Evolutionary conservation across 2,329 filamentous ascomycete species (phyloP), one percentile per base, ranked within the genome.

Genomic region (Aureobasidium subglaciale): DNA sequence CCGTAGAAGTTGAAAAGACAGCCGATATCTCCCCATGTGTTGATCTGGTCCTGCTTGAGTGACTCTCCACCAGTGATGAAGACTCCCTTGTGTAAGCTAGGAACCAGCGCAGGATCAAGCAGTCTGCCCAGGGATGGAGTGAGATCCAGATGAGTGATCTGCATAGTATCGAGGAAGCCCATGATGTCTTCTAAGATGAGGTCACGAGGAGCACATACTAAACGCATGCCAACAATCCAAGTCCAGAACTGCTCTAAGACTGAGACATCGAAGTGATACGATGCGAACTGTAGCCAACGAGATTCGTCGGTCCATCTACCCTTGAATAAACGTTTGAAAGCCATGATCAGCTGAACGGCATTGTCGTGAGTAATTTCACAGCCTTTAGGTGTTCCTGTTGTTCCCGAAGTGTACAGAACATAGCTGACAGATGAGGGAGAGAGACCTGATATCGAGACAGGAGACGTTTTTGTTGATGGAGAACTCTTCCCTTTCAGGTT

Each of bases 181-280:
- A 86, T 78, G 15, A 96, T 75, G 63, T 96, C 89, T 63, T 93
- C 88, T 30, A 96, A 84, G 1, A 96, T 85, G 1, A 96, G 67
- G 66, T 96, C 90, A 61, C 88, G 81, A 0, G 89, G 87, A 6
- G 88, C 90, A 2, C 88, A 85, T 2, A 92, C 86, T 0, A 96
- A 80, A 4, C 87, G 85, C 24, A 96, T 90, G 1, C 90, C 90
- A 1, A 93, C 87, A 25, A 86, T 90, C 91, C 91, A 96, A 57
- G 86, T 93, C 90, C 90, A 96, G 68, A 92, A 96, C 64, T 96
- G 91, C 66, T 96, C 91, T 0, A 96, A 77, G 0, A 96, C 87
- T 1, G 88, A 93, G 4, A 96, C 91, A 63, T 96, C 92, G 59
- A 96, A 96, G 68, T 96, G 92, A 56, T 96, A 89, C 0, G 90